Evolutionary conservation across 2,329 filamentous ascomycete species (phyloP).

Genomic region (Trichoderma brevicompactum): DNA sequence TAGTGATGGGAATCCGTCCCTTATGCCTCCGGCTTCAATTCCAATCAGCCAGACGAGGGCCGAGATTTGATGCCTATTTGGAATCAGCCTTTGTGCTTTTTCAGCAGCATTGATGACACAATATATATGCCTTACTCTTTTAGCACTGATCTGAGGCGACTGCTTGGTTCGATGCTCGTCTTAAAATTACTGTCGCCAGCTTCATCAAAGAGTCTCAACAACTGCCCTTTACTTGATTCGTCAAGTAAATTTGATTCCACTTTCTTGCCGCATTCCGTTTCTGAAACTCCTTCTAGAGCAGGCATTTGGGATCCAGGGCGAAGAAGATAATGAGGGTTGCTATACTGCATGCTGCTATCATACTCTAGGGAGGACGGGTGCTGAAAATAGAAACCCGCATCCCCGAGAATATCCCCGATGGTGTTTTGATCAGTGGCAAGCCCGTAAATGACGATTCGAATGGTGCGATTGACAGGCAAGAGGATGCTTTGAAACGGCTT

Average conservation of each 20-base stretch:
- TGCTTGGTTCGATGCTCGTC: background rate
- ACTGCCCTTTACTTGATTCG: background rate
- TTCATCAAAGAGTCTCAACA: constrained; percentile 7
- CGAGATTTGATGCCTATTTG: background rate
- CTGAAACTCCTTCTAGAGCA: background rate
- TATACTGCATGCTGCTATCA: constrained; percentile 3
- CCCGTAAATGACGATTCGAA: background rate
- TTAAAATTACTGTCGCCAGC: background rate
- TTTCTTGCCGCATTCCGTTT: background rate
- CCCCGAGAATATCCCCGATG: background rate
- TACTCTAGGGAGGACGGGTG: background rate
- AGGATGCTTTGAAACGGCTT: rapidly evolving
- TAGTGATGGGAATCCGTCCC: background rate
- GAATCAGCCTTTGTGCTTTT: background rate
- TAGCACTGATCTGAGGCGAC: background rate
- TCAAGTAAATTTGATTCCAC: background rate
- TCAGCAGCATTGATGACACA: background rate
- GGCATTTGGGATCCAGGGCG: constrained; percentile 15
- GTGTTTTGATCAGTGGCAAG: background rate
- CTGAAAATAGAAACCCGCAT: background rate
- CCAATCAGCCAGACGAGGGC: background rate
- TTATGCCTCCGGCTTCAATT: background rate
- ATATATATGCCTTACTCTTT: background rate
- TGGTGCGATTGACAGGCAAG: background rate
- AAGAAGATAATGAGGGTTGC: constrained; percentile 7